Conservation (phyloP, 2,329 filamentous ascomycete species). For the Rhytidhysteron rufulum region DNA sequence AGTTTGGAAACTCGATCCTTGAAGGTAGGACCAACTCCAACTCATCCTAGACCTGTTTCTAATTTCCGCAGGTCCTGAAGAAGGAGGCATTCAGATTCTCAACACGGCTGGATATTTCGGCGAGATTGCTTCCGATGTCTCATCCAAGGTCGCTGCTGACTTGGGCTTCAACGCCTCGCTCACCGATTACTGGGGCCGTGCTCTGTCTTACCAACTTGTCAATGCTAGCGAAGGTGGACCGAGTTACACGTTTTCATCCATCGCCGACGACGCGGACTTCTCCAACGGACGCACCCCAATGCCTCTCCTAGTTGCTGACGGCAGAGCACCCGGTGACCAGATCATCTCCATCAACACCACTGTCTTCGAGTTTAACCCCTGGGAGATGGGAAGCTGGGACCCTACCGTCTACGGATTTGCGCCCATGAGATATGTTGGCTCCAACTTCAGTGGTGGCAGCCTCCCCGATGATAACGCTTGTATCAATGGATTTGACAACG, state of each 20-base stretch:
- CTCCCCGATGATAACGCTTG: constrained; percentile 58
- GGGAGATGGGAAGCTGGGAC: constrained; percentile 74
- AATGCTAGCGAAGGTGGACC: constrained; percentile 69
- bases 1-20: constrained; percentile 60
- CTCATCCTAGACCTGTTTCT: background rate
- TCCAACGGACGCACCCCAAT: constrained; percentile 61
- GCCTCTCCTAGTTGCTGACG: constrained; percentile 70
- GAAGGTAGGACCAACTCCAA: constrained; percentile 39
- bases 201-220: constrained; percentile 81
- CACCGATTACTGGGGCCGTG: constrained; percentile 85
- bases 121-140: constrained; percentile 56
- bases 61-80: constrained; percentile 40
- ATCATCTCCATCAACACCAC: constrained; percentile 69
- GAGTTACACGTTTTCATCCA: constrained; percentile 77
- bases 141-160: constrained; percentile 59
- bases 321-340: constrained; percentile 58
- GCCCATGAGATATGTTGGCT: constrained; percentile 67
- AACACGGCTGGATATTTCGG: constrained; percentile 60
- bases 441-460: constrained; percentile 63
- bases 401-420: constrained; percentile 68
- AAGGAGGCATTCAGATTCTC: constrained; percentile 50
- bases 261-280: constrained; percentile 62
- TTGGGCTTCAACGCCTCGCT: constrained; percentile 63
- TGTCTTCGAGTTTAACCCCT: constrained; percentile 74
- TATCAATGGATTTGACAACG: constrained; percentile 76